Evolutionary conservation across 352 stramenopile species (phyloP).

Genomic region (Globisporangium iwayamae): DNA sequence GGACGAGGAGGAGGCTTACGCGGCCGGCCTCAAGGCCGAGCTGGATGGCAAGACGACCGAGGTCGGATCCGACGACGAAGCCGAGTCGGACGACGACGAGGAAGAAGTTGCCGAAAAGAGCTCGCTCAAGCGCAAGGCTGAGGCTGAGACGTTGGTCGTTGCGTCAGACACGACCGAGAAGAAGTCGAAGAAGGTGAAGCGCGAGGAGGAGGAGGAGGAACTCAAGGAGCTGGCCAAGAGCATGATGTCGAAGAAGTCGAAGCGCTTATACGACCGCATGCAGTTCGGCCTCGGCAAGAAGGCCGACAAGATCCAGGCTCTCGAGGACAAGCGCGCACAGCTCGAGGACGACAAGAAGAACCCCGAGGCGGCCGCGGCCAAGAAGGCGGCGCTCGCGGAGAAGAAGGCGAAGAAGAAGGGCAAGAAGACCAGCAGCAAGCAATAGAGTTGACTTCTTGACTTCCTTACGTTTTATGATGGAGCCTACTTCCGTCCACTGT

Average conservation of each 20-base stretch:
- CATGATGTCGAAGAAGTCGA: conserved; percentile 93
- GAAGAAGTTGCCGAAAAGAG: conserved; percentile 31
- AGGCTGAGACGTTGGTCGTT: not conserved
- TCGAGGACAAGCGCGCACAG: conserved; percentile 77
- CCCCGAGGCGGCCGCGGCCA: conserved; percentile 16
- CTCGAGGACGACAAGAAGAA: conserved; percentile 63
- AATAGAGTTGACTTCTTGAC: conserved; percentile 11
- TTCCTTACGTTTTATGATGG: not conserved
- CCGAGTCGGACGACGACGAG: conserved; percentile 34
- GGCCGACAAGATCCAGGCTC: conserved; percentile 79
- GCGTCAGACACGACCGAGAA: conserved; percentile 27
- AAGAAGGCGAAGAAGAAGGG: conserved; percentile 25
- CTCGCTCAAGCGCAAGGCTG: conserved; percentile 48
- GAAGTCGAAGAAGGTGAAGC: conserved; percentile 76
- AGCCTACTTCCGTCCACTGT: not conserved
- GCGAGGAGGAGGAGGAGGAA: conserved; percentile 72
- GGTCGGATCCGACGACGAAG: conserved; percentile 40
- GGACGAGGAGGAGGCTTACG: conserved; percentile 72
- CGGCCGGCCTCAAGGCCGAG: conserved; percentile 79
- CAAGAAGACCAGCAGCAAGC: conserved; percentile 18
- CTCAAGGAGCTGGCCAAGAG: conserved; percentile 85
- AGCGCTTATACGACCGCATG: conserved; percentile 90
- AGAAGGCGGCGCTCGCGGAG: not conserved
- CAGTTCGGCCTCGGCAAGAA: conserved; percentile 89
- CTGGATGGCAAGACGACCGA: conserved; percentile 39